Base-by-base conservation (phyloP, 495 filamentous ascomycete genomes). In the Neurospora intermedia region DNA sequence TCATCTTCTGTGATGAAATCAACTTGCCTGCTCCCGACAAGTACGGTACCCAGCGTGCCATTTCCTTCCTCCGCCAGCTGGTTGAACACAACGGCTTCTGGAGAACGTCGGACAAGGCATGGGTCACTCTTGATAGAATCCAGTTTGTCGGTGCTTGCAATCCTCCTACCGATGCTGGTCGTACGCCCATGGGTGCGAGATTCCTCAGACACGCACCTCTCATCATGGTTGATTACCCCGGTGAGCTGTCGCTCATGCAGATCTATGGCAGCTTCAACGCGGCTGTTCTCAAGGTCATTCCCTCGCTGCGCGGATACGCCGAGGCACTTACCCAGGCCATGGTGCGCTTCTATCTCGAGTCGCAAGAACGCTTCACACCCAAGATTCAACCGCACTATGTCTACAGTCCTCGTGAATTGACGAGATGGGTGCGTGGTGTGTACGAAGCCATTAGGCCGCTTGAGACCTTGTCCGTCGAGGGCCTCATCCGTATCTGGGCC, bases 51-150 rank as follows among this genome's bases (percentile, higher is more conserved):
- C 96, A 98, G 81, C 89, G 96, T 71, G 96, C 94, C 27, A 98
- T 98, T 71, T 95, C 96, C 27, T 98, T 99, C 88, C 84, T 99
- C 75, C 89, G 96, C 71, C 96, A 99, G 79, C 87, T 99, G 72
- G 93, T 99, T 59, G 96, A 99, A 80, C 96, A 98, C 80, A 98
- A 98, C 81, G 96, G 96, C 11, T 99, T 98, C 88, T 99, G 96
- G 96, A 88, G 96, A 74, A 96, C 96, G 13, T 91, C 92, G 3
- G 95, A 98, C 83, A 98, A 97, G 84, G 94, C 92, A 2, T 99
- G 96, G 96, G 95, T 99, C 71, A 96, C 92, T 20, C 87, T 99
- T 66, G 96, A 99, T 78, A 92, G 96, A 59, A 97, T 99, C 79
- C 96, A 99, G 80, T 99, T 99, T 77, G 96, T 99, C 59, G 96